A percentile compares a stretch with the other conserved stretches of the same genome.
Conservation (phyloP, 2,329 filamentous ascomycete genomes). For the Colletotrichum euphorbiae region DNA sequence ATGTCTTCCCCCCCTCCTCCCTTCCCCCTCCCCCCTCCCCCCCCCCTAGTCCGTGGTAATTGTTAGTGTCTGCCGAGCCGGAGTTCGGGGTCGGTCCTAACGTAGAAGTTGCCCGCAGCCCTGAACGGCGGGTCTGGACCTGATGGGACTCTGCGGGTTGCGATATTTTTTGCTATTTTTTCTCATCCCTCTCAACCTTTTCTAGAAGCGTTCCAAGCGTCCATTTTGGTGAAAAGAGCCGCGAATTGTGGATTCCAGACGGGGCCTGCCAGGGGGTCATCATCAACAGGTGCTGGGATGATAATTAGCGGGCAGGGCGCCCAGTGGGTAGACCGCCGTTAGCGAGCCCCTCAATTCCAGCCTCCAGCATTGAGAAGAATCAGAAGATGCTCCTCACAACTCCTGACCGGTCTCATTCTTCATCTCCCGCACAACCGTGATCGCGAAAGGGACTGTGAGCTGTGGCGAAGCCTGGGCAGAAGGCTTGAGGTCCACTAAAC, state of each 20-base stretch:
- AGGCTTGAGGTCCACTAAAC: slow-evolving; percentile 13
- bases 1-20: background rate
- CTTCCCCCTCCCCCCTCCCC: background rate
- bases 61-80: slow-evolving; percentile 13
- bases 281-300: background rate
- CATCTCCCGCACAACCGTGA: slow-evolving; percentile 5
- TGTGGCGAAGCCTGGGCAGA: slow-evolving; percentile 26
- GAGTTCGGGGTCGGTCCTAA: slow-evolving; percentile 22
- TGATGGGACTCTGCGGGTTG: background rate
- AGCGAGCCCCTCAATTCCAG: background rate
- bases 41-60: too few relatives aligned
- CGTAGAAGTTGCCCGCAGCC: background rate
- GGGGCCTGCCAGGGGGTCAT: background rate
- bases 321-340: background rate
- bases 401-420: slow-evolving; percentile 1
- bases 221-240: slow-evolving; percentile 12
- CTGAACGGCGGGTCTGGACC: slow-evolving; percentile 1
- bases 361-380: slow-evolving; percentile 17
- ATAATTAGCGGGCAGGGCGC: slow-evolving; percentile 7
- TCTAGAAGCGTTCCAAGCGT: slow-evolving; percentile 22
- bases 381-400: slow-evolving; percentile 1
- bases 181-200: slow-evolving; percentile 5
- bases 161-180: slow-evolving; percentile 7
- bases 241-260: slow-evolving; percentile 13
- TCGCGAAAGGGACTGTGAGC: background rate